Evolutionary conservation across 2,329 filamentous ascomycete species (phyloP), one percentile per base, ranked within the genome.

Genomic region (Cercospora sesami): DNA sequence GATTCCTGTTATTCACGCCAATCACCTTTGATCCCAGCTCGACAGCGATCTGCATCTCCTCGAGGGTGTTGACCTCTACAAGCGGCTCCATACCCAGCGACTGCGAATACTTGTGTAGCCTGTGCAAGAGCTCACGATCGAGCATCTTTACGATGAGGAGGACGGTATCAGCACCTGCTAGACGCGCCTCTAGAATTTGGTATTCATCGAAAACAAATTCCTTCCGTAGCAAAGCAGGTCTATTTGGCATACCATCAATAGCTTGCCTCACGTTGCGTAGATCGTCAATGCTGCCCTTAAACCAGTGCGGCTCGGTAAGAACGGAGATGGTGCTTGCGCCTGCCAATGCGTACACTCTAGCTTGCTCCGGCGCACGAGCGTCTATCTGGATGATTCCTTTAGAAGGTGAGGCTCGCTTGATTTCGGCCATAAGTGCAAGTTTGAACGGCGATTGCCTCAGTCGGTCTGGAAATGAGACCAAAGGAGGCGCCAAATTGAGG

Each of bases 181-280:
- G 83, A 59, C 96, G 87, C 30, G 94, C 95, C 80, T 99, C 95
- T 6, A 99, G 85, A 64, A 99, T 98, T 79, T 99, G 95, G 78
- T 99, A 99, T 78, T 98, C 93, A 57, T 98, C 94, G 76, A 98
- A 99, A 48, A 99, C 89, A 76, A 99, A 99, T 75, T 99, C 95
- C 78, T 99, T 99, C 26, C 96, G 89, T 31, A 99, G 83, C 12
- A 99, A 87, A 1, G 94, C 96, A 2, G 95, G 96, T 63, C 95
- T 87, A 78, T 97, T 96, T 1, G 92, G 90, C 90, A 99, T 93
- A 12, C 91, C 90, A 74, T 93, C 88, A n/a, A 99, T 83, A 60
- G 92, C 93, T 79, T 94, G 91, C 55, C 95, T 89, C 31, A 98
- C 95, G 36, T 90, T 89, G 68, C 91, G 88, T 64, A 99, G 83